Conservation (phyloP, 768 basidiomycete genomes). For the Austroboletus eburneus region DNA sequence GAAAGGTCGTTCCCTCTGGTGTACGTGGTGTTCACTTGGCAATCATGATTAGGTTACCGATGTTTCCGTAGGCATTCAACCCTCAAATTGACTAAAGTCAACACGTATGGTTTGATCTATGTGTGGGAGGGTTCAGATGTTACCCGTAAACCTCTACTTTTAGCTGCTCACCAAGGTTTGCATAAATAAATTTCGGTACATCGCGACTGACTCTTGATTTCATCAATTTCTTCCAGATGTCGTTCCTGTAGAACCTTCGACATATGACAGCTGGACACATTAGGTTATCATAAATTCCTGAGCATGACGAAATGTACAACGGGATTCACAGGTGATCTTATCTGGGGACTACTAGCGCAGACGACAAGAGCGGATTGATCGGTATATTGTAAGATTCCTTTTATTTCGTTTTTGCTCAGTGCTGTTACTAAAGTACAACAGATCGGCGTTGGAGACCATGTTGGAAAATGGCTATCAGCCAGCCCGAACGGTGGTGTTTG, state of each 20-base stretch:
- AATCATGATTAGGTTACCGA: neutral
- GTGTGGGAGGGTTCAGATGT: conserved; percentile 51
- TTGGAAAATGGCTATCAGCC: conserved; percentile 62
- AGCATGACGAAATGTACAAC: too few relatives aligned
- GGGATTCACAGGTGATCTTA: conserved; percentile 26
- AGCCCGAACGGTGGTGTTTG: conserved; percentile 53
- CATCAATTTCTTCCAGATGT: conserved; percentile 42
- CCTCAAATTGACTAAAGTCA: conserved; percentile 53
- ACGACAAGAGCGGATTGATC: conserved; percentile 68
- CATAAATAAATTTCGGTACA: neutral
- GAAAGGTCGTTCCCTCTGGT: conserved; percentile 55
- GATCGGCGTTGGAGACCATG: conserved; percentile 59
- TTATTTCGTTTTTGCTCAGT: neutral
- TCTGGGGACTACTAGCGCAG: conserved; percentile 49
- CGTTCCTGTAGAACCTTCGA: conserved; percentile 59
- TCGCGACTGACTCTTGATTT: neutral
- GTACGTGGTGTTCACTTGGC: conserved; percentile 32
- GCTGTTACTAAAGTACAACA: conserved; percentile 17
- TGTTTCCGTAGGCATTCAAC: conserved; percentile 39
- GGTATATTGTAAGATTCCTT: conserved; percentile 47
- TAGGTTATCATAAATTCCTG: conserved; percentile 63
- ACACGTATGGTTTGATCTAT: conserved; percentile 58
- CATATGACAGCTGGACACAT: conserved; percentile 52
- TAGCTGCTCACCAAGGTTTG: conserved; percentile 52
- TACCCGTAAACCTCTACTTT: conserved; percentile 51